Conservation (phyloP, 208 protist species). For the Herpetomonas muscarum region DNA sequence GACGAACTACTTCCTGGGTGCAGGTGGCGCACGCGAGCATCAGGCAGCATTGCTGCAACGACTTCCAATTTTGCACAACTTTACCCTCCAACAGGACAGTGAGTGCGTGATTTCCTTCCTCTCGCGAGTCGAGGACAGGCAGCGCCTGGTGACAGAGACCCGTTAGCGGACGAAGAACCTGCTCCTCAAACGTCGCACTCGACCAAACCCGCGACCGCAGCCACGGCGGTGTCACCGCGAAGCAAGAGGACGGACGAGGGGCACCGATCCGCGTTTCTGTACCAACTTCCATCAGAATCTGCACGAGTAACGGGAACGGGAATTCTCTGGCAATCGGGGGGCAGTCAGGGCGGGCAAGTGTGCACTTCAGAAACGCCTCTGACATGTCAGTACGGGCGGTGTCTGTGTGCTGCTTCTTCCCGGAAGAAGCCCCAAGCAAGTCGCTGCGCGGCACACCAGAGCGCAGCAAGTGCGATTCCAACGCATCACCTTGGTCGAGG, state of each 20-base stretch:
- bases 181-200: not conserved
- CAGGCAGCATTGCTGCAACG: slow-evolving; percentile 24
- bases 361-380: too few relatives aligned
- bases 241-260: not conserved
- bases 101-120: too few relatives aligned
- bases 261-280: not conserved
- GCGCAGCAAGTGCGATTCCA: too few relatives aligned
- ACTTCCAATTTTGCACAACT: not conserved
- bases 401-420: too few relatives aligned
- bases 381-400: too few relatives aligned
- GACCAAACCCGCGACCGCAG: not conserved
- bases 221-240: not conserved
- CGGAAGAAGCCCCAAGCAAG: too few relatives aligned
- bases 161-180: slow-evolving; percentile 4
- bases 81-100: too few relatives aligned
- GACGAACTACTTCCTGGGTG: slow-evolving; percentile 38
- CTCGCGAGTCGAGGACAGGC: too few relatives aligned
- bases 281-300: not conserved
- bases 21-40: slow-evolving; percentile 27
- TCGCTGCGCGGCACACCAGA: too few relatives aligned
- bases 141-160: not conserved
- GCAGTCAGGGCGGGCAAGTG: not conserved
- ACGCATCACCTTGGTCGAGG: too few relatives aligned
- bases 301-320: not conserved
- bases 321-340: not conserved